Base-by-base conservation (phyloP, 345 rosid genomes). In the Microcos paniculata region DNA sequence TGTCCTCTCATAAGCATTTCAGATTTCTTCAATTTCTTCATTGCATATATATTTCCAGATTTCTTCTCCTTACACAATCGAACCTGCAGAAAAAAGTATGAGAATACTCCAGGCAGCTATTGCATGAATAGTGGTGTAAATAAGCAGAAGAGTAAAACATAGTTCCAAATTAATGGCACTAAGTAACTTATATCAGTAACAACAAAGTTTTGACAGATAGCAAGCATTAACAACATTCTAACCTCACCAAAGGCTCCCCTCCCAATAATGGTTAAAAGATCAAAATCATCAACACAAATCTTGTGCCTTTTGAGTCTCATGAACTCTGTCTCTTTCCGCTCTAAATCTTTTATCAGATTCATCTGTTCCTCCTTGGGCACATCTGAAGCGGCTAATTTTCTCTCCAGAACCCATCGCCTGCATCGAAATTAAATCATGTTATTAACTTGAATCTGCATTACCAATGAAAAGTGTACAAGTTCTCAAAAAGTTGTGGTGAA, bases 221-320 rank as follows among this genome's bases (percentile, higher is more conserved):
- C 14, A 74, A 64, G 38, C 16, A 40, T 59, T 26, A 56, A 68
- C 28, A 28, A 62, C 59, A 79, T 63, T 70, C 90, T 87, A 79
- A 94, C 98, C 97, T 94, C 98, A 72, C 96, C 97, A 71, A 90
- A 92, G 84, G 97, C 98, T 13, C 97, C 98, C 85, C 98, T 77
- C 70, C 95, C 95, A 73, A 91, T 92, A 86, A 94, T 90, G 62
- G 98, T 89, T 82, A 94, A 76, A 78, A 85, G 98, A 88, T 94
- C 95, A 84, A 94, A 94, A 80, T 92, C 97, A 78, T 92, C 98
- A 8, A 87, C 98, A 70, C 94, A 92, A 63, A 92, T 90, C 84
- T 85, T 94, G 85, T 92, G 88, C 89, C 98, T 91, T 87, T 90
- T 94, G 33, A 94, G 93, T 79, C 98, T 90, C 91, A 92, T 94